Evolutionary conservation across 768 basidiomycete species (phyloP), one percentile per base, ranked within the genome.

Genomic region (Vararia minispora): DNA sequence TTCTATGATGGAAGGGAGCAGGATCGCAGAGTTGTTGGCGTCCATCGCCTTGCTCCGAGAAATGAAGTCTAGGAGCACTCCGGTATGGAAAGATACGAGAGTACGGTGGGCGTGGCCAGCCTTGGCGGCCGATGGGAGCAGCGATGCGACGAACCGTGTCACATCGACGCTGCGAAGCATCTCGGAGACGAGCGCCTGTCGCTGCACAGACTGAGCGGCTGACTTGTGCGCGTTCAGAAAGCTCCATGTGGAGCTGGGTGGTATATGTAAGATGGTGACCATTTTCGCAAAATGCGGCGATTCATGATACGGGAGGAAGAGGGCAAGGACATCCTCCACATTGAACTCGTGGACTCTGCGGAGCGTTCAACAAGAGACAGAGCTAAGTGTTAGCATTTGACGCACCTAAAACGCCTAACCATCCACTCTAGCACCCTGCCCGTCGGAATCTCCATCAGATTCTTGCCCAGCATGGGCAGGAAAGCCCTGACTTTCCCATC

Each of bases 251-350:
- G 81, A 71, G 39, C 72, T 71, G 16, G 69, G 65, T 47, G 84
- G 66, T 40, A 89, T 71, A 49, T 80, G 73, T 37, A 97, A 62
- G 49, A 99, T 89, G 2, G 84, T 76, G 18, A 95, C 66, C 70
- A 97, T 87, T 50, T 95, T 94, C 7, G 82, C 72, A 58, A 98
- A 98, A 55, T 97, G 90, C 0, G 86, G 79, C 4, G 92, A 85
- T 48, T 92, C 88, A 52, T 98, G 90, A 54, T 94, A 97, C 0
- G 95, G 95, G 22, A 97, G 62, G 59, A 98, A 98, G 17, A 90
- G 64, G 6, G 78, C 61, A 5, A 98, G 67, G 20, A 91, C 54
- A 17, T 72, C 69, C 38, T 81, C 72, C 38, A 92, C 69, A 51
- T 98, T 95, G 64, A 97, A 90, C 55, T 98, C 91, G 53, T 97